Evolutionary conservation across 1,139 yeast species (phyloP), one percentile per base, ranked within the genome.

Genomic region (Yamadazyma trypodendri): DNA sequence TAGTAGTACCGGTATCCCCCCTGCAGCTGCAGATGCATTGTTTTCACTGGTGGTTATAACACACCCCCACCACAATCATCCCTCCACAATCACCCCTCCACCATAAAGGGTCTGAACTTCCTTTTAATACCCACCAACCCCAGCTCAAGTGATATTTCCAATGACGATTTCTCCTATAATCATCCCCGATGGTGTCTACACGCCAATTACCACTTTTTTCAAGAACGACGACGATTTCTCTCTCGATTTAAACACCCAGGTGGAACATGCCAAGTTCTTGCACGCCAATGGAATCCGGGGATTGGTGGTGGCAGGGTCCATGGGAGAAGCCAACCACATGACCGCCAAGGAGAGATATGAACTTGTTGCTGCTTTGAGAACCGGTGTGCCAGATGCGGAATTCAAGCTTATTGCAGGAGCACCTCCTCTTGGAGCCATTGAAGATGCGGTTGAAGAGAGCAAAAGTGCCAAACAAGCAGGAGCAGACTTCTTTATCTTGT

Each of bases 151-250:
- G 7, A 18, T 18, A 16, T 24, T n/a, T 14, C 11, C 11, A 24
- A 48, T 47, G 52, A 48, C 52, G 11, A 38, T 47, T 14, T 28
- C 40, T 9, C 21, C 37, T 12, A 30, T 34, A 13, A 24, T 44
- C 20, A 38, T 45, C 24, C 54, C 53, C 10, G 38, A 45, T 31
- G 77, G 76, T 31, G 65, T 72, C 27, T 72, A 71, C 52, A 65
- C 75, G 17, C 77, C 78, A 18, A 58, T 65, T n/a, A 68, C 75
- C 38, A 73, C 80, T 7, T 75, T 73, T 52, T 73, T 68, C 70
- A 63, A 68, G 43, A 51, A 54, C 40, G 65, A 63, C 38, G 63
- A 50, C 24, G 50, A 54, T 15, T 56, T 55, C 44, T 54, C 69
- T 3, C 57, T 75, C 14, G 79, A 74, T 45, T 47, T 57, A 24